Base-by-base conservation (phyloP, 805 yeast genomes). In the Yarrowia divulgata region DNA sequence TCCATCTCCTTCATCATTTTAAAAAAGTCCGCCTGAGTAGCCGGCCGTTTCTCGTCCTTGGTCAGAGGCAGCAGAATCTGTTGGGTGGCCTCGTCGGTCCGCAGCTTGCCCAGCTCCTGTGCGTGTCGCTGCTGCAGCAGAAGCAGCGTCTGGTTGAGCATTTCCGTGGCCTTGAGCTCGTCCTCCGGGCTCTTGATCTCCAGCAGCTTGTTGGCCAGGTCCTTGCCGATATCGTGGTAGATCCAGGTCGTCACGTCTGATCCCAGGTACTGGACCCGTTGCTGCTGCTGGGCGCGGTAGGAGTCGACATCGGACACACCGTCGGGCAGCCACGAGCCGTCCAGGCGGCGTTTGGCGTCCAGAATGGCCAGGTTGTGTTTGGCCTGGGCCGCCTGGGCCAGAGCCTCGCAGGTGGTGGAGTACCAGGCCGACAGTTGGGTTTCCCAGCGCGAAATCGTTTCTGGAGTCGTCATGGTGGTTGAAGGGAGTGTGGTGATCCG, bases 1-100 rank as follows among this genome's bases (percentile, higher is more conserved):
- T 60, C 66, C 66, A 60, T 60, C 18, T 60, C 66, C 19, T 34
- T 32, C 66, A 60, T 60, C 66, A 60, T 60, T 34, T 60, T 43
- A 52, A 60, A 60, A 23, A 60, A 60, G 13, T 60, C 66, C 7
- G 66, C 52, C 52, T 60, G 66, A 34, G 50, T 60, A 0, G 66
- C 66, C 1, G 66, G 66, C 4, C 66, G 50, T 35, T 60, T 60
- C 13, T 60, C 48, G 66, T 60, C 66, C 34, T 43, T 60, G 42
- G 66, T 60, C 42, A 60, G 37, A 3, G 66, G 66, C 66, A 60
- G 66, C 18, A 60, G 52, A 13, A 60, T 60, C 42, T 60, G 66
- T 52, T 60, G 66, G 34, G 66, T 60, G 16, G 40, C 48, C 13
- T 60, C 66, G 18, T 60, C 66, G 37, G 66, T 60, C 7, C 66